Base-by-base conservation (phyloP, 2,329 filamentous ascomycete genomes). In the Pseudogymnoascus sp. region DNA sequence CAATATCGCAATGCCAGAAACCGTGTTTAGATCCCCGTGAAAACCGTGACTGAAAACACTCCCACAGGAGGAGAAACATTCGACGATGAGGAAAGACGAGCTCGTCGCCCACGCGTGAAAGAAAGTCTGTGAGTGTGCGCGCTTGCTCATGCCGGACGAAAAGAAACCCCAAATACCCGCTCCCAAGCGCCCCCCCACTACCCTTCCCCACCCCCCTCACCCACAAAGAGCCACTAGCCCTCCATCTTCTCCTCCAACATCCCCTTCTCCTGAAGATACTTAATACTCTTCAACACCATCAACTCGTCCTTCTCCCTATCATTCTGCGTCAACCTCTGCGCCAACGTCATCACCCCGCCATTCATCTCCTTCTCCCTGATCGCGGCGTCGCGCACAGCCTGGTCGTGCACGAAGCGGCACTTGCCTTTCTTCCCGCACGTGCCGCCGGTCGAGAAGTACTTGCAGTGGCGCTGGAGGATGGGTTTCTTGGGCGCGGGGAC, bases 361-460 rank as follows among this genome's bases (percentile, higher is more conserved):
- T 88, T 88, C 70, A 81, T 79, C 70, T 86, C 85, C 65, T 85
- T 82, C 72, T 88, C 85, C 71, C 81, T 82, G 60, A 88, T 78
- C 64, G 85, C 85, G 68, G 83, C 83, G 70, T 86, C 84, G 69
- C 86, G 81, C 65, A 86, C 82, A 67, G 83, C 81, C 16, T 82
- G 80, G 72, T 89, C 86, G 74, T 89, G 86, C 68, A 87, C 84
- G 76, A 89, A 89, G 77, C 86, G 86, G 79, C 86, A 89, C 85
- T 88, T 88, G 84, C 85, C 84, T 82, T 87, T 87, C 81, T 89
- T 89, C 62, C 85, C 86, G 76, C 86, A 89, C 65, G 80, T 86
- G 66, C 86, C 86, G 68, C 86, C 86, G 62, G 85, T 88, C 41
- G 85, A 86, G 73, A 83, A 89, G 75, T 89, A 89, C 76, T 89